phyloP scores from a whole-genome alignment of 306 rosid genomes.

The Benincasa hispida region DNA sequence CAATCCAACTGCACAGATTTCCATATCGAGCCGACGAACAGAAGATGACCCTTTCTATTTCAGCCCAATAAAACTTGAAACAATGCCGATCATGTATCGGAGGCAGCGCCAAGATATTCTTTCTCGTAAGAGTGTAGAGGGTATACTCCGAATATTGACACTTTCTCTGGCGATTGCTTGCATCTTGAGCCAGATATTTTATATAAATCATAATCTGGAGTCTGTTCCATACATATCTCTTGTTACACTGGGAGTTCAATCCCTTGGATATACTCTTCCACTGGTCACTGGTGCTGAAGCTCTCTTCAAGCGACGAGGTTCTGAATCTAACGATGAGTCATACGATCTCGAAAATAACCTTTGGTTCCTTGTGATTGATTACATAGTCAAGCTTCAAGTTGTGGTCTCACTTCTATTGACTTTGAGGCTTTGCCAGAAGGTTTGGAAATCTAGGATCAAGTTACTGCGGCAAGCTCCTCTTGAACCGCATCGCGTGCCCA shows the following conservation, averaged over 20 bases:
- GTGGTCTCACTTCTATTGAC: slow-evolving; percentile 59
- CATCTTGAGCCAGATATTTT: slow-evolving; percentile 59
- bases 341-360: slow-evolving; percentile 37
- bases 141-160: slow-evolving; percentile 63
- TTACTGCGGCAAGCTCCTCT: slow-evolving; percentile 40
- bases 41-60: slow-evolving; percentile 62
- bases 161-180: slow-evolving; percentile 62
- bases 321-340: slow-evolving; percentile 31
- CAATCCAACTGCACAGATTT: slow-evolving; percentile 52
- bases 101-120: slow-evolving; percentile 68
- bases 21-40: slow-evolving; percentile 55
- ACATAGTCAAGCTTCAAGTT: slow-evolving; percentile 61
- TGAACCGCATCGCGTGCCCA: slow-evolving; percentile 45
- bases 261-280: slow-evolving; percentile 76
- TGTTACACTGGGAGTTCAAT: slow-evolving; percentile 69
- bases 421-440: slow-evolving; percentile 78
- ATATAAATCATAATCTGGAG: slow-evolving; percentile 42
- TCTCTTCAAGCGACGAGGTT: slow-evolving; percentile 46
- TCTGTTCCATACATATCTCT: slow-evolving; percentile 65
- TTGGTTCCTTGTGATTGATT: slow-evolving; percentile 55
- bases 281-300: slow-evolving; percentile 80
- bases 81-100: slow-evolving; percentile 55
- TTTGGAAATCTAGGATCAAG: slow-evolving; percentile 76
- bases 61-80: slow-evolving; percentile 36
- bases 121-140: slow-evolving; percentile 67